phyloP scores from a whole-genome alignment of 2,329 filamentous ascomycete species.

The Coniochaeta sp. region DNA sequence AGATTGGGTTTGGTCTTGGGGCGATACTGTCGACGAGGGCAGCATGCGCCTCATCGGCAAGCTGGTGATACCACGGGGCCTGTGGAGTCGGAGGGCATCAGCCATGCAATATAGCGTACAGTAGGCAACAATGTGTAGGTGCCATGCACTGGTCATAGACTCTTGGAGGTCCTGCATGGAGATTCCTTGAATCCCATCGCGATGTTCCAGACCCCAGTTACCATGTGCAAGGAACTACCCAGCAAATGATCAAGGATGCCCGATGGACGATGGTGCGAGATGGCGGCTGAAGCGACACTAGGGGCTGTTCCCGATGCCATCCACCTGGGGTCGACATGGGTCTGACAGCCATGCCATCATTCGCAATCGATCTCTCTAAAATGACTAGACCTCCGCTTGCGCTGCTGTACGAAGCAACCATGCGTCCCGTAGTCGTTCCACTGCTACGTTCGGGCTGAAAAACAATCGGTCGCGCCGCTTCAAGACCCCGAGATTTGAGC shows the following conservation, averaged over 20 bases:
- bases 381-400: background rate
- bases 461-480: background rate
- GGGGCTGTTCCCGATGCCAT: background rate
- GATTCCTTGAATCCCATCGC: background rate
- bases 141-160: background rate
- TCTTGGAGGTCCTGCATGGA: background rate
- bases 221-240: background rate
- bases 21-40: background rate
- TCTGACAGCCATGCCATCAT: background rate
- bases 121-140: background rate
- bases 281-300: background rate
- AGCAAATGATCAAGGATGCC: background rate
- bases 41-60: background rate
- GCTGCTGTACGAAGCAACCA: background rate
- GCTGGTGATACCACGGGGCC: background rate
- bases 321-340: background rate
- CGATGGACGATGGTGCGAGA: background rate
- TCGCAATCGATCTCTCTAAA: background rate
- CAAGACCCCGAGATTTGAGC: background rate
- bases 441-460: background rate
- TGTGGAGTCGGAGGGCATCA: background rate
- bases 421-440: background rate
- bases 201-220: background rate
- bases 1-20: background rate
- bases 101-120: background rate